Evolutionary conservation across 768 basidiomycete genomes (phyloP), one percentile per base, ranked within the genome.

Genomic region (Hypholoma fasciculare): DNA sequence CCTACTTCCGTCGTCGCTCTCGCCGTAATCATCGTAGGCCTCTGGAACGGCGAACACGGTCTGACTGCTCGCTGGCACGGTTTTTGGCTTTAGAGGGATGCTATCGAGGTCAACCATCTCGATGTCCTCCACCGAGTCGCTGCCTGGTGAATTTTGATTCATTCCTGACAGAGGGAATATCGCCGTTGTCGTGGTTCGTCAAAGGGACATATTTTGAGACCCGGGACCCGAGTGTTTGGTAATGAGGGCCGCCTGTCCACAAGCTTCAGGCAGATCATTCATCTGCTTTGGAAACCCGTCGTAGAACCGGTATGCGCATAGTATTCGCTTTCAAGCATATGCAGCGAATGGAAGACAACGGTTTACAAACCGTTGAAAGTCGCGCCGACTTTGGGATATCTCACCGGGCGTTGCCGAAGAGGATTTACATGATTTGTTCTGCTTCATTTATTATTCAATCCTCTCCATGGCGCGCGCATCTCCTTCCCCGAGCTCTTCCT

Each of bases 1-100:
- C 20, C 67, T 69, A 36, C 66, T 74, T 1, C 76, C 82, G 4
- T 78, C 79, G 34, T 76, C 77, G 37, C 49, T 50, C 39, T 39
- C 56, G 16, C 49, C 48, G 39, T 57, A 49, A 17, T 57, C 56
- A n/a, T 57, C 56, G 40, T 57, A 54, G 2, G 54, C 30, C 9
- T 54, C 34, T 7, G 12, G 17, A 47, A 20, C 30, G 7, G 44
- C 23, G 8, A 38, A 46, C 19, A 43, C 19, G 26, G 36, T 30
- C 48, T 56, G 57, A 26, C 49, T 48, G 26, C 52, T 49, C 37
- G 60, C 54, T 58, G 64, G 61, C 52, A 48, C 60, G 34, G 43
- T 30, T 49, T 61, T 59, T 13, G 52, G 56, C 16, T 49, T 63
- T 5, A 63, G 59, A 6, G 60, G 57, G 4, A 64, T 62, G 60